phyloP scores from a whole-genome alignment of 2,329 filamentous ascomycete genomes.

The Tolypocladium nubicola region DNA sequence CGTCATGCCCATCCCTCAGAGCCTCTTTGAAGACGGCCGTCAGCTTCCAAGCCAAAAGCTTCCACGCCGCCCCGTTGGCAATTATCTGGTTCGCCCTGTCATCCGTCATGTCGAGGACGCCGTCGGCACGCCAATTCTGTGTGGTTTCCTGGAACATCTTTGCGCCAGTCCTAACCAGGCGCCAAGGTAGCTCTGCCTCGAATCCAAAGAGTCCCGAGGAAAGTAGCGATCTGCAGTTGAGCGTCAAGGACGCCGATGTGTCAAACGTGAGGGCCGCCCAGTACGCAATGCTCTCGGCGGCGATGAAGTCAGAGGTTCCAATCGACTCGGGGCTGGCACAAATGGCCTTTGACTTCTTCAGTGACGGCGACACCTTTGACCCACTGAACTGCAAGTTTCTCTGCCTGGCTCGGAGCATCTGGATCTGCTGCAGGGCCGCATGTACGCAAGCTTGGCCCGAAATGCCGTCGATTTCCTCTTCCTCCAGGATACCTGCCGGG shows the following conservation, averaged over 20 bases:
- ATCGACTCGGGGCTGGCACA: conserved; percentile 15
- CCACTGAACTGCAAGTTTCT: conserved; percentile 28
- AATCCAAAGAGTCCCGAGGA: conserved; percentile 26
- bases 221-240: conserved; percentile 27
- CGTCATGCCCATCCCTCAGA: conserved; percentile 18
- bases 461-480: conserved; percentile 28
- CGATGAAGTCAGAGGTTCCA: conserved; percentile 20
- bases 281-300: conserved; percentile 26
- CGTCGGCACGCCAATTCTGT: conserved; percentile 13
- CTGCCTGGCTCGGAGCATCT: conserved; percentile 25
- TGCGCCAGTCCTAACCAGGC: conserved; percentile 14
- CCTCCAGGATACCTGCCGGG: conserved; percentile 25
- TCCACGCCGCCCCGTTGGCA: conserved; percentile 16
- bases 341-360: conserved; percentile 6
- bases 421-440: conserved; percentile 28
- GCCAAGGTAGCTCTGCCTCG: conserved; percentile 18
- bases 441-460: conserved; percentile 29
- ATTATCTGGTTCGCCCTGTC: conserved; percentile 20
- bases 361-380: conserved; percentile 22
- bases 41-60: conserved; percentile 20
- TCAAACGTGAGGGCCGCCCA: conserved; percentile 31
- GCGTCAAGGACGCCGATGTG: conserved; percentile 27
- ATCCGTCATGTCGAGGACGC: conserved; percentile 15
- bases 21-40: conserved; percentile 21
- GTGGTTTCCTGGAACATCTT: conserved; percentile 18